Evolutionary conservation across 192 early-diverging fungal genomes (phyloP), one percentile per base, ranked within the genome.

Genomic region (Cladochytrium replicatum): DNA sequence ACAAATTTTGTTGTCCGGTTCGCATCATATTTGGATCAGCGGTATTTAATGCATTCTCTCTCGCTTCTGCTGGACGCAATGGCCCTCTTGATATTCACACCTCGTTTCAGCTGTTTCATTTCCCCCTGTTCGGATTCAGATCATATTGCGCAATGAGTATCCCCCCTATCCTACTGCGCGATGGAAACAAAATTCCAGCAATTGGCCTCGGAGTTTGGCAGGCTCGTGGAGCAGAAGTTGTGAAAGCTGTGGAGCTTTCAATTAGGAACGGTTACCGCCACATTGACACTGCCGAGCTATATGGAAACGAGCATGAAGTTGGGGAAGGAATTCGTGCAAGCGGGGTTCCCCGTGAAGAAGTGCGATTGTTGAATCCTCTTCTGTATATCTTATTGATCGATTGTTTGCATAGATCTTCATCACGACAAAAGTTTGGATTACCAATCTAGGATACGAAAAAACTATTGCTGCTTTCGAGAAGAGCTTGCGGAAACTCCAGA

Each of bases 361-460:
- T 78, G n/a, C n/a, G n/a, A n/a, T n/a, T n/a, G n/a, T n/a, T n/a
- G n/a, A n/a, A n/a, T n/a, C n/a, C n/a, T n/a, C n/a, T n/a, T n/a
- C n/a, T n/a, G n/a, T n/a, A n/a, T n/a, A n/a, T n/a, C n/a, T n/a
- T n/a, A n/a, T n/a, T n/a, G n/a, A n/a, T n/a, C n/a, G n/a, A n/a
- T n/a, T n/a, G n/a, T n/a, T n/a, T n/a, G n/a, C n/a, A n/a, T n/a
- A n/a, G n/a, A n/a, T n/a, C n/a, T n/a, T n/a, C n/a, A n/a, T n/a
- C n/a, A n/a, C n/a, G n/a, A n/a, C n/a, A 13, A 11, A 9, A 43
- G 53, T 78, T 5, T 83, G 78, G 75, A 78, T 75, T 40, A 76
- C 57, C 6, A 63, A 77, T 52, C 74, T 72, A 29, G 76, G 77
- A 0, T 79, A 55, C 45, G 59, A 77, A 1, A 53, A 51, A 23